Evolutionary conservation across 305 asterid species (phyloP), one percentile per base, ranked within the genome.

Genomic region (Caryopteris hybrid): DNA sequence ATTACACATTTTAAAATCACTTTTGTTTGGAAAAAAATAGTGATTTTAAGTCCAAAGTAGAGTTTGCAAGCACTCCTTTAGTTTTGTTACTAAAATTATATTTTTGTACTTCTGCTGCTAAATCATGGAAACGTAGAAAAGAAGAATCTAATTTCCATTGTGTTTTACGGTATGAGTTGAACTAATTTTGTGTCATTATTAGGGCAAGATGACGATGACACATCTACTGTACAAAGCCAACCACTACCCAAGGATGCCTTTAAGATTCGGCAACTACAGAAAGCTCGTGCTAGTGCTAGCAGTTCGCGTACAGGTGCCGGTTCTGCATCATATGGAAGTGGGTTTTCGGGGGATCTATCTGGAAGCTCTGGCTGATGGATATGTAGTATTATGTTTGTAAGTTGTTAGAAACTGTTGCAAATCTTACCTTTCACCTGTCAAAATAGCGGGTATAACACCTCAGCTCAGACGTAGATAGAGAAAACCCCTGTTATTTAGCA

Each of bases 121-220:
- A 31, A 31, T 31, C 5, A 3, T 31, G 36, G 36, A 8, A 31
- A 31, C 36, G 1, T 31, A 8, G 7, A 31, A 31, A 8, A 31
- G 36, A 8, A 6, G 10, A 36, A 33, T 33, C 10, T 1, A 36
- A 36, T 3, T 36, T 2, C 31, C 2, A 25, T 25, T 2, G 2
- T 25, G 31, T 25, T 25, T 36, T 36, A 1, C 41, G 11, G 2
- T 25, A 1, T 0, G 12, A 12, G 50, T 43, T 13, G 21, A 33
- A 31, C 52, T 63, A 11, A 17, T 21, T 34, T 38, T 13, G 48
- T n/a, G 45, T 66, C 7, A 16, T 74, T 21, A 14, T 20, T 58
- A 88, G 98, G 89, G 74, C 90, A 87, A 85, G 95, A 87, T n/a
- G 96, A 90, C 0, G 97, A 90, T 58, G 98, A 88, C 8, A 67